Evolutionary conservation across 192 early-diverging fungal species (phyloP).

Genomic region (Endogone sp.): DNA sequence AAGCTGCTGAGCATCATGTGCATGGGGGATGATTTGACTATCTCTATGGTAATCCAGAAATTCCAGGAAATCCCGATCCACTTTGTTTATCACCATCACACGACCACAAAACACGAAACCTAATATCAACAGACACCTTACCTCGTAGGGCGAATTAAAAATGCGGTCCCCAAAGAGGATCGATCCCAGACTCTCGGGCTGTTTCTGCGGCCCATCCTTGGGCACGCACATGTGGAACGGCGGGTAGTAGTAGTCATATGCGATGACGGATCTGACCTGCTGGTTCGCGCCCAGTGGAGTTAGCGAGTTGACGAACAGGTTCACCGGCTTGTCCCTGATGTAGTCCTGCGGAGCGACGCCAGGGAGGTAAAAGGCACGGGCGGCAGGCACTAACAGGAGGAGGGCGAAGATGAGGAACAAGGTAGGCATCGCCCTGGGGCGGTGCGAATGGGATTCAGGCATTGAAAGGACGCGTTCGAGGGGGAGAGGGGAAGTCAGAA

Average conservation of each 20-base stretch:
- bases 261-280: slow-evolving; percentile 70
- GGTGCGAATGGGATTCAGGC: too few species aligned
- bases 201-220: slow-evolving; percentile 51
- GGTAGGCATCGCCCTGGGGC: too few species aligned
- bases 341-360: slow-evolving; percentile 93
- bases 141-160: slow-evolving; percentile 75
- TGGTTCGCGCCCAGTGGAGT: slow-evolving; percentile 69
- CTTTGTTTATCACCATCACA: neutral
- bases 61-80: neutral
- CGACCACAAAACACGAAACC: too few species aligned
- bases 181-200: slow-evolving; percentile 81
- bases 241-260: slow-evolving; percentile 87
- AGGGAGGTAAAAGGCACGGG: slow-evolving; percentile 83
- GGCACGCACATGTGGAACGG: slow-evolving; percentile 86
- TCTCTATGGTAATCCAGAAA: too few species aligned
- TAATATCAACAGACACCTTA: slow-evolving; percentile 43
- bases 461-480: too few species aligned
- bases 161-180: slow-evolving; percentile 97
- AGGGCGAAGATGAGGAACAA: too few species aligned
- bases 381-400: slow-evolving; percentile 6
- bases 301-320: slow-evolving; percentile 82
- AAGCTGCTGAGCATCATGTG: too few species aligned
- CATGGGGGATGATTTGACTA: too few species aligned
- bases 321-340: slow-evolving; percentile 57
- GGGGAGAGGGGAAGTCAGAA: too few species aligned